A percentile compares a stretch with the other conserved stretches of the same genome.
Conservation (phyloP, 78 protist species). For the Dictyostelium firmibasis region DNA sequence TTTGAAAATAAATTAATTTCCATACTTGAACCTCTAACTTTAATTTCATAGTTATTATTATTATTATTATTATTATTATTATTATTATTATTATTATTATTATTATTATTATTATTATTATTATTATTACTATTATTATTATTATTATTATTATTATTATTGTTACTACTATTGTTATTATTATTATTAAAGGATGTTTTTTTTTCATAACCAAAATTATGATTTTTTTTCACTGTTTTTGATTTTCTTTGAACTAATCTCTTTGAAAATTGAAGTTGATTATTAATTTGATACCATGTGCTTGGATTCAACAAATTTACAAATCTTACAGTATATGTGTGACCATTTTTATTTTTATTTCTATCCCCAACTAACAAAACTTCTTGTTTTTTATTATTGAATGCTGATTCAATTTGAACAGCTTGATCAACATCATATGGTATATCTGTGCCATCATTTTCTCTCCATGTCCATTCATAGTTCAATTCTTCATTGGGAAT, state of each 20-base stretch:
- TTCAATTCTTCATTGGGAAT: not conserved
- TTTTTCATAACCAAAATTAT: no score
- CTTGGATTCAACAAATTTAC: not conserved
- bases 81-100: not conserved
- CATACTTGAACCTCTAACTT: not conserved
- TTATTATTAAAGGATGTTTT: no score
- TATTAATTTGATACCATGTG: not conserved
- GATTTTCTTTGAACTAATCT: not conserved
- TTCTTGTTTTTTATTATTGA: not conserved
- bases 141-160: no score
- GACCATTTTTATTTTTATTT: not conserved
- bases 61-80: not conserved
- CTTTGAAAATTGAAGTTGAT: no score
- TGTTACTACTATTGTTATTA: no score
- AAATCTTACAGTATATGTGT: not conserved
- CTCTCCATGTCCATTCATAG: conserved; percentile 4
- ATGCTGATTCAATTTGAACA: conserved; percentile 4
- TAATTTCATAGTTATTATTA: no score
- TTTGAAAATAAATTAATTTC: not conserved
- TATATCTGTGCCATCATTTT: not conserved
- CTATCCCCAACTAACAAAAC: not conserved
- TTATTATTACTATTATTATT: no score
- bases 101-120: no score
- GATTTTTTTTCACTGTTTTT: not conserved
- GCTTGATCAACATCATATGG: conserved; percentile 2